Conservation (phyloP, 768 basidiomycete species). For the Pleurotus ostreatus region DNA sequence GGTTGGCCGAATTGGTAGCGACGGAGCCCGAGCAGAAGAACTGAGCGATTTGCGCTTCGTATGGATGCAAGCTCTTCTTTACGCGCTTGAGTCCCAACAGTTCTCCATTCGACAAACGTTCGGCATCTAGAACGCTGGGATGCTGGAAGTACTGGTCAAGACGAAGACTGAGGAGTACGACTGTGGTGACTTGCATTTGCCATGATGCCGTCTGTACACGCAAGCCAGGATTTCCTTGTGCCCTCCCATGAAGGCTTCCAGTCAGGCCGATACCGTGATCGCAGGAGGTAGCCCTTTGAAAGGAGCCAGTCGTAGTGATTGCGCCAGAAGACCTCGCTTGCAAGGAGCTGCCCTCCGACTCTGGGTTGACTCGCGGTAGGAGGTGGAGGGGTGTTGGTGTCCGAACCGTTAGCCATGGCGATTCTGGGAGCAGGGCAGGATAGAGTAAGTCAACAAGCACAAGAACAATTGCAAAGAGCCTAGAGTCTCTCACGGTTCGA, state of each 20-base stretch:
- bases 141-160: neutral
- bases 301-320: constrained; percentile 21
- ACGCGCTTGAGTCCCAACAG: constrained; percentile 23
- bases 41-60: constrained; percentile 21
- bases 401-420: too few relatives aligned
- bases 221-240: constrained; percentile 6
- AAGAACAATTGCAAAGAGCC: too few relatives aligned
- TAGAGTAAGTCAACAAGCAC: too few relatives aligned
- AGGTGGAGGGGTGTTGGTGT: too few relatives aligned
- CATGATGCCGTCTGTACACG: constrained; percentile 5
- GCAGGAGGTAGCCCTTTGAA: constrained; percentile 21
- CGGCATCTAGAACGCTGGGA: constrained; percentile 20
- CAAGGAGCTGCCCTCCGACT: neutral
- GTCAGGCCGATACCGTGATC: constrained; percentile 23
- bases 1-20: constrained; percentile 15
- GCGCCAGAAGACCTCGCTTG: constrained; percentile 18
- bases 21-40: constrained; percentile 12
- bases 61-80: constrained; percentile 9
- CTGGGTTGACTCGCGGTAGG: too few relatives aligned
- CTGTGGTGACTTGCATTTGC: neutral
- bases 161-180: too few relatives aligned
- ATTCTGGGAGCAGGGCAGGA: too few relatives aligned
- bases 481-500: too few relatives aligned
- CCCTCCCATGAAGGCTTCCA: constrained; percentile 26
- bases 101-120: constrained; percentile 19